Evolutionary conservation across 2,329 filamentous ascomycete species (phyloP).

Genomic region (Arthrinium phaeospermum): DNA sequence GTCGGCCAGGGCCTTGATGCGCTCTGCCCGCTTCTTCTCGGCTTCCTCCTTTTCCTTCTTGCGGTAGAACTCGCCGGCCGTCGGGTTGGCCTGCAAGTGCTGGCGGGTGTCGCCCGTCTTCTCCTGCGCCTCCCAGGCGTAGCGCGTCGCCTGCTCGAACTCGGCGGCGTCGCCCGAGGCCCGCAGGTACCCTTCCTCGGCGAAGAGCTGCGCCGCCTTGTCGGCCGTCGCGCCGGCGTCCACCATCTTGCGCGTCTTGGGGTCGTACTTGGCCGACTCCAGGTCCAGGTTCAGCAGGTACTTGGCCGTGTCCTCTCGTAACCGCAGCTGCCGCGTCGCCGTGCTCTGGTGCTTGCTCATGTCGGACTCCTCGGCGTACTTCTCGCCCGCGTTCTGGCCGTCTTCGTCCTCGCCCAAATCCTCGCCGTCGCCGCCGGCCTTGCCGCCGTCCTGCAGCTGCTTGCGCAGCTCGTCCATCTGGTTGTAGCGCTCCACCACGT

Average conservation of each 20-base stretch:
- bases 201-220: slow-evolving; percentile 80
- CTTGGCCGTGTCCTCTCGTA: slow-evolving; percentile 96
- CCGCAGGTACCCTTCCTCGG: slow-evolving; percentile 90
- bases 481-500: slow-evolving; percentile 89
- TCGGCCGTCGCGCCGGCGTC: slow-evolving; percentile 82
- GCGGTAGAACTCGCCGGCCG: slow-evolving; percentile 82
- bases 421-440: slow-evolving; percentile 48
- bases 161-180: slow-evolving; percentile 90
- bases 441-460: slow-evolving; percentile 19
- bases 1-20: slow-evolving; percentile 73
- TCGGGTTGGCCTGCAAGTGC: slow-evolving; percentile 96
- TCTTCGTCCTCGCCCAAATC: slow-evolving; percentile 57
- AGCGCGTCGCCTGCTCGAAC: slow-evolving; percentile 86
- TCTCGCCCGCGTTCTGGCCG: slow-evolving; percentile 65
- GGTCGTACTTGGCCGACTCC: slow-evolving; percentile 97
- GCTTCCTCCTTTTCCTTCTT: slow-evolving; percentile 80
- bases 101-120: slow-evolving; percentile 73
- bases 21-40: slow-evolving; percentile 69
- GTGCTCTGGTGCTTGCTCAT: slow-evolving; percentile 95
- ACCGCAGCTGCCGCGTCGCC: slow-evolving; percentile 85
- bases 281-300: slow-evolving; percentile 94
- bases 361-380: slow-evolving; percentile 93
- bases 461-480: slow-evolving; percentile 79
- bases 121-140: slow-evolving; percentile 96
- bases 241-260: slow-evolving; percentile 91